These are phyloP conservation scores for California macrophylla DNA, from an alignment of 441 rosid genomes.

Conservation along the genomic window DNA sequence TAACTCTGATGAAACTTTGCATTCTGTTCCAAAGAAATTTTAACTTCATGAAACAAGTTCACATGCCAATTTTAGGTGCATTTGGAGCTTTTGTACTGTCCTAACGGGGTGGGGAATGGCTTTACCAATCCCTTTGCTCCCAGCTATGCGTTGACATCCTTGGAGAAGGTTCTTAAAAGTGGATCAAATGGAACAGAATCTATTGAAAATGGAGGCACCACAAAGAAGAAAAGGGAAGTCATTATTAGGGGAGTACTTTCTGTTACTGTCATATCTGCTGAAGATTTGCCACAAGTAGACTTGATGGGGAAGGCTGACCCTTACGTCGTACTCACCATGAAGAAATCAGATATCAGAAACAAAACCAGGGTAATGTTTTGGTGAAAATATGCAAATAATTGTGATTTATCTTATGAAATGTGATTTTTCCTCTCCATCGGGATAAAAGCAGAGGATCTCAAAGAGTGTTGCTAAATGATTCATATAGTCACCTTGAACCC, in stretches of 20 bases:
- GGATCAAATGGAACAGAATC: conserved; percentile 37
- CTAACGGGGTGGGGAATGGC: conserved; percentile 19
- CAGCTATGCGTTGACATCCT: conserved; percentile 20
- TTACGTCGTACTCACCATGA: conserved; percentile 67
- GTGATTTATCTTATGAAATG: conserved; percentile 7
- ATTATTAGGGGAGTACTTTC: conserved; percentile 83
- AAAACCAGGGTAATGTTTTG: conserved; percentile 67
- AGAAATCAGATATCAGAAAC: conserved; percentile 66
- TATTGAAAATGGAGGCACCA: conserved; percentile 27
- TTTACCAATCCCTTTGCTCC: conserved; percentile 19
- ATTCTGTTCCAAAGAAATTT: neutral
- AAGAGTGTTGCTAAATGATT: neutral
- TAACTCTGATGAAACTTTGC: neutral
- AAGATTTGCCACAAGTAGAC: conserved; percentile 71
- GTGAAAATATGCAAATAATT: conserved; percentile 6
- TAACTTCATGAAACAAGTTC: neutral
- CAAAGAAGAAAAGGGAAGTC: conserved; percentile 51
- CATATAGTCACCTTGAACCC: neutral
- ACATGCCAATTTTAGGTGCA: conserved; percentile 16
- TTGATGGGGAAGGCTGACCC: conserved; percentile 95
- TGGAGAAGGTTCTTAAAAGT: conserved; percentile 22
- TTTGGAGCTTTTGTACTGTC: conserved; percentile 25
- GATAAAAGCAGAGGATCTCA: neutral
- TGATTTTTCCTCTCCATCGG: neutral
- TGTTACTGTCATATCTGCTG: conserved; percentile 74